Conservation (phyloP, 2,329 filamentous ascomycete species). For the Pseudocercospora fuligena region DNA sequence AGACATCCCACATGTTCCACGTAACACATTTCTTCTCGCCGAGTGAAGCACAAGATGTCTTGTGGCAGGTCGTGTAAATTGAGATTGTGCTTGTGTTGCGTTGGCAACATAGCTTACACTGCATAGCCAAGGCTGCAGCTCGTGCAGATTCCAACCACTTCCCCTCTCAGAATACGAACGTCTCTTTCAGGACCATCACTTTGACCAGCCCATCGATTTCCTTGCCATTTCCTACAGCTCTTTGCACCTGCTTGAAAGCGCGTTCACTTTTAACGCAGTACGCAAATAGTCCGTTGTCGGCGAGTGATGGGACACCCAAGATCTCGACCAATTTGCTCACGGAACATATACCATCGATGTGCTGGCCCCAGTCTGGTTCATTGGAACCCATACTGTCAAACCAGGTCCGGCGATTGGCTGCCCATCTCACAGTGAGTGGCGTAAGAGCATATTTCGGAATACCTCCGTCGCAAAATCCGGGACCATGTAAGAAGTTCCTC, state of each 20-base stretch:
- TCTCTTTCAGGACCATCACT: not conserved
- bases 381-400: not conserved
- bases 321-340: not conserved
- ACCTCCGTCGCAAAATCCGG: not conserved
- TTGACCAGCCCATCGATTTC: not conserved
- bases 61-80: not conserved
- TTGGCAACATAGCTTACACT: not conserved
- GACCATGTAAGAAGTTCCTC: not conserved
- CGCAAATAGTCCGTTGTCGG: not conserved
- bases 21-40: not conserved
- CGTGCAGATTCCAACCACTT: not conserved
- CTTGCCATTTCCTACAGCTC: not conserved
- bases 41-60: not conserved
- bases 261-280: not conserved
- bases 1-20: not conserved
- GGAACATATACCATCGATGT: not conserved
- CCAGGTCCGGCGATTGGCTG: not conserved
- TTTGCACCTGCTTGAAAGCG: not conserved
- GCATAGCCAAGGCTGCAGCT: not conserved
- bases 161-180: not conserved
- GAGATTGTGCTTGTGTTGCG: not conserved
- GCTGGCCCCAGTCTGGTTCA: not conserved
- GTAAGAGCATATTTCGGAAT: not conserved
- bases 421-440: not conserved
- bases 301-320: not conserved